Evolutionary conservation across 306 rosid species (phyloP), one percentile per base, ranked within the genome.

Genomic region (Rosa chinensis): DNA sequence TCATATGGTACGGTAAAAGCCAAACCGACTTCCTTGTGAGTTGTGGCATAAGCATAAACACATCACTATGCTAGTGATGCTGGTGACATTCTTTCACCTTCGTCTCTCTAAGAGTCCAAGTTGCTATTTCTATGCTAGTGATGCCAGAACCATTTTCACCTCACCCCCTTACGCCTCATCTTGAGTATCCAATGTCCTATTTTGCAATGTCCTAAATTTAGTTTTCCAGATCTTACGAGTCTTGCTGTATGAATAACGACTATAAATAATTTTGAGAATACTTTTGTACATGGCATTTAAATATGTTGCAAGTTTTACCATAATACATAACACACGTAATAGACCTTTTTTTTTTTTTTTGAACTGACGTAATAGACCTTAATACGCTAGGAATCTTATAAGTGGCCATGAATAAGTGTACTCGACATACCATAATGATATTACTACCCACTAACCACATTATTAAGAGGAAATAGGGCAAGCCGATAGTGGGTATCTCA

Each of bases 1-100:
- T 76, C 32, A 76, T 63, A 44, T 9, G 72, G 72, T 66, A 1
- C 40, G 79, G 37, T 47, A 63, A 76, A 76, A 63, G 62, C 72
- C 23, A 64, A 76, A 63, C 79, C 72, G 7, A 63, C n/a, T 66
- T 39, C 25, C 35, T 44, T 63, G 6, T 25, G 25, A 17, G 70
- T 47, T 10, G 45, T 62, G 18, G 35, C 37, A 18, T 76, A 10
- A 32, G 35, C 35, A 32, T 32, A 32, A 32, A 1, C 35, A 32
- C 35, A 32, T 32, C 2, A 45, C 72, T 59, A 75, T 59, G 70
- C 55, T 8, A 42, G 12, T 11, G 49, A 66, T 7, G 20, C 18
- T 20, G 42, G 37, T 12, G 9, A 28, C 8, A 20, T 20, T 13
- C 0, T 62, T 62, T n/a, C 32, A 56, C 32, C 63, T 56, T 56